Conservation (phyloP, 345 rosid genomes). For the Gossypium herbaceum region DNA sequence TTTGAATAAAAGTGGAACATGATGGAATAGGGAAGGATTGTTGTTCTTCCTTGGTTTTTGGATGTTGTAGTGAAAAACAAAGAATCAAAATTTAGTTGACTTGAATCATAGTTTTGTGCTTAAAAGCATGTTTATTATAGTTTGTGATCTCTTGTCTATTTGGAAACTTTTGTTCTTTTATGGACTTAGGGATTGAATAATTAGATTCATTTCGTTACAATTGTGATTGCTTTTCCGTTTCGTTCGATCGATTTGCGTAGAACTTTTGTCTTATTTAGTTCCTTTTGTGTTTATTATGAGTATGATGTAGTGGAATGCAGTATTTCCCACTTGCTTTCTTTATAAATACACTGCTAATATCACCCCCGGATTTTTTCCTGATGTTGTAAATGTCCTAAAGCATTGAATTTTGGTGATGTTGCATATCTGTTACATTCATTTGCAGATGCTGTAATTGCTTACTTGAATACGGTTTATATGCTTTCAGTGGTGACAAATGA, state of each 20-base stretch:
- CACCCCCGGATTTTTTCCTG: not conserved
- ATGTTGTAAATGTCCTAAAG: not conserved
- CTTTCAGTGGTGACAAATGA: not conserved
- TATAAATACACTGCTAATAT: not conserved
- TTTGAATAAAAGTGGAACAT: constrained; percentile 32
- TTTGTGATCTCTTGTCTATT: not conserved
- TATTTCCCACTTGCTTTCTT: not conserved
- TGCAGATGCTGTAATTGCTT: not conserved
- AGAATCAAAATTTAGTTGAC: constrained; percentile 21
- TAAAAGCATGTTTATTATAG: constrained; percentile 8
- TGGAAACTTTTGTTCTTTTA: not conserved
- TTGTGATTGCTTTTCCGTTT: not conserved
- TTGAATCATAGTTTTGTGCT: constrained; percentile 25
- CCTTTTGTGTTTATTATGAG: not conserved
- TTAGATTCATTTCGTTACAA: not conserved
- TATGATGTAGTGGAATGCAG: not conserved
- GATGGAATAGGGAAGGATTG: not conserved
- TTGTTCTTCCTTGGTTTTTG: constrained; percentile 17
- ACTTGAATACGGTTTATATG: not conserved
- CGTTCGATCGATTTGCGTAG: not conserved
- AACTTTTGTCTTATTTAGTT: not conserved
- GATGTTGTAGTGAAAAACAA: constrained; percentile 24
- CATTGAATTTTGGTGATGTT: not conserved
- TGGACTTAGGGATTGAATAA: not conserved
- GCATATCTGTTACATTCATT: not conserved